Percentiles rank a stretch among this genome's conserved stretches.
Evolutionary conservation across 108 stramenopile species (phyloP).

Genomic region (Fragilariopsis cylindrus): DNA sequence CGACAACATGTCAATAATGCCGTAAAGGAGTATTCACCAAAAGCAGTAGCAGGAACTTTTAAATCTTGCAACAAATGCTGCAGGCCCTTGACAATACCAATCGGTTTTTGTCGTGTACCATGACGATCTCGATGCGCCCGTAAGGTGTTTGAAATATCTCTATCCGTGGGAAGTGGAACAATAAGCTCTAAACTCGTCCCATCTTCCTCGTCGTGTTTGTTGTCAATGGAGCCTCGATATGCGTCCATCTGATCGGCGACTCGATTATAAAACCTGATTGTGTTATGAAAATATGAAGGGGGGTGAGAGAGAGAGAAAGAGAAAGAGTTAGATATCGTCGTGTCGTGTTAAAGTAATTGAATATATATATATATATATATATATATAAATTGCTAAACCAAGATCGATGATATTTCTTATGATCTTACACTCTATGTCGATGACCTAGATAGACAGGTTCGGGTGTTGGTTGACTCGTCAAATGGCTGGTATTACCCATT

Average conservation of each 20-base stretch:
- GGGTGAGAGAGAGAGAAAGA: not conserved
- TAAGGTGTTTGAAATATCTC: conserved; percentile 60
- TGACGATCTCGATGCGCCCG: conserved; percentile 78
- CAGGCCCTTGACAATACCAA: conserved; percentile 69
- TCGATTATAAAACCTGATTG: conserved; percentile 49
- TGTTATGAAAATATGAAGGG: not conserved
- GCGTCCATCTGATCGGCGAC: conserved; percentile 49
- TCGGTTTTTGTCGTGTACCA: conserved; percentile 65
- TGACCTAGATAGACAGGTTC: conserved; percentile 71
- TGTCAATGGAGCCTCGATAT: conserved; percentile 30
- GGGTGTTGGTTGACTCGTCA: conserved; percentile 72
- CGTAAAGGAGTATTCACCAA: conserved; percentile 68
- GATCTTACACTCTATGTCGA: conserved; percentile 17
- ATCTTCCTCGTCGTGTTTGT: conserved; percentile 3
- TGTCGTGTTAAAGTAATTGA: not conserved
- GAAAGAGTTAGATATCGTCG: not conserved
- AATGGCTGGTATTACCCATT: conserved; percentile 69
- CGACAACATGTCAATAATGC: conserved; percentile 67
- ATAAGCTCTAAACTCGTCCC: conserved; percentile 1
- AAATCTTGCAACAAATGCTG: conserved; percentile 62
- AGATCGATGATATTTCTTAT: too few relatives aligned
- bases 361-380: too few relatives aligned
- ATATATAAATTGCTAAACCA: too few relatives aligned
- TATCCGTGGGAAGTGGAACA: conserved; percentile 50
- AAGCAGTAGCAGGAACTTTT: conserved; percentile 54